Percentiles rank a stretch among this genome's conserved stretches.
Evolutionary conservation across 768 basidiomycete species (phyloP).

Genomic region (Suillus americanus): DNA sequence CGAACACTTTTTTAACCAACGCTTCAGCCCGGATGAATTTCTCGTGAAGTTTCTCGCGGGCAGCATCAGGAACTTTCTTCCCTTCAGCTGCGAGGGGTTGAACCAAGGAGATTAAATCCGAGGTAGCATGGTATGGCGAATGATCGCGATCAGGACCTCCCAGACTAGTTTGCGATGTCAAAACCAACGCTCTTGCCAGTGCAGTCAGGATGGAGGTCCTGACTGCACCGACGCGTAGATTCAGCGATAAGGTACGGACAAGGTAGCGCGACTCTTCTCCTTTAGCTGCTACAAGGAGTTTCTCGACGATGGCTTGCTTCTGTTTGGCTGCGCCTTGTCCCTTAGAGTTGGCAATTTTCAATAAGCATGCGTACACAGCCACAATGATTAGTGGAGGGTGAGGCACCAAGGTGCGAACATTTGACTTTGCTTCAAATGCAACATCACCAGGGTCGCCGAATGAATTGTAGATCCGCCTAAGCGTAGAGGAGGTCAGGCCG

Average conservation of each 20-base stretch:
- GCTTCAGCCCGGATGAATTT: constrained; percentile 60
- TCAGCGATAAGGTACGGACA: constrained; percentile 69
- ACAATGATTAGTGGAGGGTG: constrained; percentile 66
- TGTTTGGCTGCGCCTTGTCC: constrained; percentile 74
- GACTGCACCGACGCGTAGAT: constrained; percentile 87
- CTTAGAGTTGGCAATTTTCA: constrained; percentile 65
- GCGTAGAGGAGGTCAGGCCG: constrained; percentile 55
- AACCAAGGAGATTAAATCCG: constrained; percentile 18
- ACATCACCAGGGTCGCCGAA: constrained; percentile 88
- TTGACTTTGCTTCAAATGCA: constrained; percentile 80
- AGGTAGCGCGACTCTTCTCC: constrained; percentile 90
- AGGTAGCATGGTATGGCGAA: constrained; percentile 31
- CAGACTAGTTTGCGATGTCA: constrained; percentile 44
- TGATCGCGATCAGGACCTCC: constrained; percentile 14
- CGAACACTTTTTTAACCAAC: constrained; percentile 69
- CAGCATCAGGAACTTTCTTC: constrained; percentile 30
- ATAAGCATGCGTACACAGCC: constrained; percentile 64
- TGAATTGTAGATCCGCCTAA: constrained; percentile 65
- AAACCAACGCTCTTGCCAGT: constrained; percentile 73
- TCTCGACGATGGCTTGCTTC: constrained; percentile 79
- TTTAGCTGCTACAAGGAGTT: constrained; percentile 76
- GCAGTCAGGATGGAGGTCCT: constrained; percentile 79
- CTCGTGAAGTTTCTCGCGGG: constrained; percentile 36
- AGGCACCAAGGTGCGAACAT: constrained; percentile 68
- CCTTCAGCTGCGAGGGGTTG: constrained; percentile 17